A percentile compares a stretch with the other conserved stretches of the same genome.
Conservation (phyloP, 306 rosid genomes). For the Clitoria ternatea region DNA sequence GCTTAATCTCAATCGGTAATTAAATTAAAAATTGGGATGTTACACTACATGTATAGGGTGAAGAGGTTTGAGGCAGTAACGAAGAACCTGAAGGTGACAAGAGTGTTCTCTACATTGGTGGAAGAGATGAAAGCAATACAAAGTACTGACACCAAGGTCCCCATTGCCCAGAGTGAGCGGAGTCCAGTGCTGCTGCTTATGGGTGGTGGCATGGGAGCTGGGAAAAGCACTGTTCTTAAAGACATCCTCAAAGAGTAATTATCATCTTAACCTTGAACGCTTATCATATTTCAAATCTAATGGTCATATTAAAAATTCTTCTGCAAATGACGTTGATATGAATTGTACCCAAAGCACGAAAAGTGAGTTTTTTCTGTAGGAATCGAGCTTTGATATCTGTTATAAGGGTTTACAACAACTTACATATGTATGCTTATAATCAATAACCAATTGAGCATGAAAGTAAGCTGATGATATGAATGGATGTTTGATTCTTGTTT, state of each 20-base stretch:
- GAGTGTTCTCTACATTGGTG: conserved; percentile 69
- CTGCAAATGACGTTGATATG: neutral
- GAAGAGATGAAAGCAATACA: conserved; percentile 75
- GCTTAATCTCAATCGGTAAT: too few species aligned
- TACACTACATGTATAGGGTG: conserved; percentile 34
- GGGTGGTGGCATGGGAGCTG: conserved; percentile 99
- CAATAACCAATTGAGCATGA: too few species aligned
- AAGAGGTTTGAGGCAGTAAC: conserved; percentile 67
- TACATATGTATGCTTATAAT: too few species aligned
- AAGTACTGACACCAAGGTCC: conserved; percentile 39
- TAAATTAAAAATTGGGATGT: too few species aligned
- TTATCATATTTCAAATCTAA: neutral
- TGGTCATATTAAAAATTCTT: neutral
- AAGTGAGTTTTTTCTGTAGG: too few species aligned
- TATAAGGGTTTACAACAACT: too few species aligned
- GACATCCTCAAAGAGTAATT: conserved; percentile 67
- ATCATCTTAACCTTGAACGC: neutral
- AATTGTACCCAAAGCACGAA: neutral
- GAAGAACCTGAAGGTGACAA: conserved; percentile 52
- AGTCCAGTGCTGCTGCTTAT: conserved; percentile 81
- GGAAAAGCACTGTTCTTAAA: conserved; percentile 94
- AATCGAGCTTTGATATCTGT: too few species aligned
- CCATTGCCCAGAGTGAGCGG: conserved; percentile 45
- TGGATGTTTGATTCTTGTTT: too few species aligned
- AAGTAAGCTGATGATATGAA: too few species aligned